Base-by-base conservation (phyloP, 768 basidiomycete species). In the Tricholoma furcatifolium region DNA sequence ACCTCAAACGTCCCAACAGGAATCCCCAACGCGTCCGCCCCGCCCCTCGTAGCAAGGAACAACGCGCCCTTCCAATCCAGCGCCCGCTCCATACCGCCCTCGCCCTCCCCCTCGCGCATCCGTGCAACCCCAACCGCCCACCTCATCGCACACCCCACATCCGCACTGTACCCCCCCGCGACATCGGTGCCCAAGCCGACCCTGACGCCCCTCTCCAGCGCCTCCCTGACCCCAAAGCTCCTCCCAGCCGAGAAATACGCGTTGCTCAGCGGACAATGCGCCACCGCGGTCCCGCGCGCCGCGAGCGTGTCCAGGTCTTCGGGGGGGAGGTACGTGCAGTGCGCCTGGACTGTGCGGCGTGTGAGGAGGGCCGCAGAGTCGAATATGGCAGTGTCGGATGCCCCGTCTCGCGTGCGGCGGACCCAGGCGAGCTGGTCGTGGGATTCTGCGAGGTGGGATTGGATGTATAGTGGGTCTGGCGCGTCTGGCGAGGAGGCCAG, bases 211-310 rank as follows among this genome's bases (percentile, higher is more conserved):
- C 66, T 68, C 40, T 78, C 69, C 31, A 93, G 71, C 4, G 90
- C 89, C 65, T 92, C 89, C 30, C 84, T 81, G 31, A 89, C 70
- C 2, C 76, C 79, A 62, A 91, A 86, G 1, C 85, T 81, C 49
- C 79, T 27, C 27, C 7, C 72, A 11, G 82, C 78, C 0, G 90
- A 93, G 67, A 95, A 93, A 69, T 95, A 96, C 2, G 81, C 78
- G 63, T 96, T 95, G 0, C 92, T 93, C 11, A 96, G 74, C 0
- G 93, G 93, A 66, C 93, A 96, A 60, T 93, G 91, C 0, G 93
- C 90, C 18, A 95, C 74, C 2, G 88, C 75, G 1, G 85, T 81
- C 14, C 83, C 81, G 23, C 64, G 66, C 3, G 58, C 55, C 1
- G 73, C 70, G 11, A 94, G 70, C 15, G 74, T 76, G 0, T 70